Percentiles rank a stretch among this genome's conserved stretches.
Evolutionary conservation across 1,284 basidiomycete species (phyloP).

Genomic region (Sphagnurus paluster): DNA sequence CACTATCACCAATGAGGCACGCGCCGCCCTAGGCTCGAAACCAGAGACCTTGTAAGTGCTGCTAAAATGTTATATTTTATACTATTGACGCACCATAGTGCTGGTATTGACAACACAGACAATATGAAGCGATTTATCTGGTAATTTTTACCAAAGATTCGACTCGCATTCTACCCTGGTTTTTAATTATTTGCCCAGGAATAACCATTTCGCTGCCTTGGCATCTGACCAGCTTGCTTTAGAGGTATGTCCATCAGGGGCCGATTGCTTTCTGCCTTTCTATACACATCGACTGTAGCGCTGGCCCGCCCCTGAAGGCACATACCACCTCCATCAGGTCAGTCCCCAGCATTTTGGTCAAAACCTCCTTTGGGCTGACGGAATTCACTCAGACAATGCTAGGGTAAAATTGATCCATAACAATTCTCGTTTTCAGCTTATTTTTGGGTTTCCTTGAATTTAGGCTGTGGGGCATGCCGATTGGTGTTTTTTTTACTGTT

Average conservation of each 20-base stretch:
- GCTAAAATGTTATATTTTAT: neutral
- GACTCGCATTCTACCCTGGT: neutral
- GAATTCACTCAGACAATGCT: conserved; percentile 47
- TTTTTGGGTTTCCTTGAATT: neutral
- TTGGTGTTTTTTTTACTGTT: conserved; percentile 36
- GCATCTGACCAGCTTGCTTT: conserved; percentile 71
- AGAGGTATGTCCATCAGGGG: conserved; percentile 42
- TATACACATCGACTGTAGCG: conserved; percentile 32
- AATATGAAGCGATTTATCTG: conserved; percentile 73
- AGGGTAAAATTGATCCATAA: conserved; percentile 39
- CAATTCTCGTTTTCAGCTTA: neutral
- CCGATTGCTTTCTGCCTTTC: conserved; percentile 1
- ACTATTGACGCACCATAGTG: conserved; percentile 32
- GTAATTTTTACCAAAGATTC: conserved; percentile 41
- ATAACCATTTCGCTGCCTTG: conserved; percentile 74
- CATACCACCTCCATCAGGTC: conserved; percentile 55
- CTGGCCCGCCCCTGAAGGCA: conserved; percentile 52
- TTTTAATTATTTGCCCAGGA: conserved; percentile 40
- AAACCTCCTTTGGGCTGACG: neutral
- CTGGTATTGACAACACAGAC: conserved; percentile 64
- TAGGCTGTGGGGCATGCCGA: conserved; percentile 70
- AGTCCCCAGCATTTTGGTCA: neutral
- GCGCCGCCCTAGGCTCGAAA: conserved; percentile 41
- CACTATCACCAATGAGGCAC: conserved; percentile 41
- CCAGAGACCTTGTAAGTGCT: conserved; percentile 49